Base-by-base conservation (phyloP, 352 stramenopile genomes). In the Phytophthora fragariaefolia region DNA sequence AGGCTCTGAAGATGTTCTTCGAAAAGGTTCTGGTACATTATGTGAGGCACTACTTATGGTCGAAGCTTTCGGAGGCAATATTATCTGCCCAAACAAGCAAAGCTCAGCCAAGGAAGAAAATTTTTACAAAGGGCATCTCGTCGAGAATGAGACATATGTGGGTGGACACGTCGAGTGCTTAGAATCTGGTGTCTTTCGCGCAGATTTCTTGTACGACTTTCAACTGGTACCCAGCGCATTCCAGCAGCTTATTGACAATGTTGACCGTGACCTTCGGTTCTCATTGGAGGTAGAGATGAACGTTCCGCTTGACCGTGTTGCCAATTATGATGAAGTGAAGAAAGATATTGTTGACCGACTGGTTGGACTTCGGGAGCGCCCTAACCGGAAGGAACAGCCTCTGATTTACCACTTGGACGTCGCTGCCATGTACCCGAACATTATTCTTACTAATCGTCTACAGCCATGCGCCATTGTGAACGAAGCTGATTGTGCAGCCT, bases 401-500 rank as follows among this genome's bases (percentile, higher is more conserved):
- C 87, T 98, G 20, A 98, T 99, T 55, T 99, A 99, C 70, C 98
- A 99, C 69, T 92, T 99, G 67, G 98, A 99, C 77, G 98, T 99
- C 3, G 97, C 93, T 23, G 98, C 98, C 24, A 99, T 99, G 98
- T 99, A 99, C 74, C 98, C 98, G 7, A 99, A 99, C 69, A 99
- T 99, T 66, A 99, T 99, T 76, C 72, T 99, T 9, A 99, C 97
- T 6, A 99, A 99, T 71, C 95, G 98, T 2, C 78, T 99, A 38
- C 97, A 99, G 80, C 97, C 98, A 17, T 98, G 91, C 53, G 94
- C 97, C 10, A 99, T 99, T 63, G 96, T 99, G 15, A 91, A 98
- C 62, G 92, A 98, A 67, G 90, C 92, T 15, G 94, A 92, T 50
- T 99, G 98, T 77, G 97, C 97, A 4, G 86, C 95, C 4, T 99